Conservation (phyloP, 2,329 filamentous ascomycete species). For the Xylariaceae sp. region DNA sequence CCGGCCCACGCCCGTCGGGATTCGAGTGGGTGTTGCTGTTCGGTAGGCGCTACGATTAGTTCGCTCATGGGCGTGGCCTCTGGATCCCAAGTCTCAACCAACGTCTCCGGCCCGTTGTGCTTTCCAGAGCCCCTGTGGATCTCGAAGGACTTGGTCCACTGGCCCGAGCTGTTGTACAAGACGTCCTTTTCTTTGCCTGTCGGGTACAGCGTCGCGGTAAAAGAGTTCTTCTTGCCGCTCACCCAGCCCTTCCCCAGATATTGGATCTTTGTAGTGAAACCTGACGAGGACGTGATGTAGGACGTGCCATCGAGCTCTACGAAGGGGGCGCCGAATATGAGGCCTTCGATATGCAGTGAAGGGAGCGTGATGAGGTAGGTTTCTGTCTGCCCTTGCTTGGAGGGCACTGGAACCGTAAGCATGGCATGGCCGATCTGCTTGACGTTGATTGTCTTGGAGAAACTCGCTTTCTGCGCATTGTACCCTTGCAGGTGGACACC, state of each 20-base stretch:
- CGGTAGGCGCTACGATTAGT: slow-evolving; percentile 43
- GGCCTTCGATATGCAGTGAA: slow-evolving; percentile 42
- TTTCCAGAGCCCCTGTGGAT: slow-evolving; percentile 28
- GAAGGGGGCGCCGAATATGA: slow-evolving; percentile 42
- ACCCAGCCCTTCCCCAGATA: slow-evolving; percentile 43
- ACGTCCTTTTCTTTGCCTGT: slow-evolving; percentile 33
- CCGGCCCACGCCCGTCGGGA: slow-evolving; percentile 73
- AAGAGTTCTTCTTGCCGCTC: slow-evolving; percentile 41
- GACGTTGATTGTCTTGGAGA: slow-evolving; percentile 44
- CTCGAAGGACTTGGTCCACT: slow-evolving; percentile 40
- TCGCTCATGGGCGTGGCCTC: slow-evolving; percentile 20
- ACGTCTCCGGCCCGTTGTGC: slow-evolving; percentile 27
- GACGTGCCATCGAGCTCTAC: slow-evolving; percentile 44
- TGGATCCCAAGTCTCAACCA: slow-evolving; percentile 38
- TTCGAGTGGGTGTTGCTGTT: slow-evolving; percentile 74
- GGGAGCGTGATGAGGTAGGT: slow-evolving; percentile 45
- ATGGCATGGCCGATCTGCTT: slow-evolving; percentile 46
- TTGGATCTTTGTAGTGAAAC: slow-evolving; percentile 41
- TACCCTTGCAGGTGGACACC: slow-evolving; percentile 46
- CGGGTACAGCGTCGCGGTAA: slow-evolving; percentile 39
- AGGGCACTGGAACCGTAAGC: slow-evolving; percentile 40
- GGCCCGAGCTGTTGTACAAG: slow-evolving; percentile 36
- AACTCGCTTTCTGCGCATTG: slow-evolving; percentile 47
- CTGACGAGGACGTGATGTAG: slow-evolving; percentile 40
- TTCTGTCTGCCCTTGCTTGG: slow-evolving; percentile 35